phyloP scores from a whole-genome alignment of 2,329 filamentous ascomycete species.

The Fusarium napiforme region DNA sequence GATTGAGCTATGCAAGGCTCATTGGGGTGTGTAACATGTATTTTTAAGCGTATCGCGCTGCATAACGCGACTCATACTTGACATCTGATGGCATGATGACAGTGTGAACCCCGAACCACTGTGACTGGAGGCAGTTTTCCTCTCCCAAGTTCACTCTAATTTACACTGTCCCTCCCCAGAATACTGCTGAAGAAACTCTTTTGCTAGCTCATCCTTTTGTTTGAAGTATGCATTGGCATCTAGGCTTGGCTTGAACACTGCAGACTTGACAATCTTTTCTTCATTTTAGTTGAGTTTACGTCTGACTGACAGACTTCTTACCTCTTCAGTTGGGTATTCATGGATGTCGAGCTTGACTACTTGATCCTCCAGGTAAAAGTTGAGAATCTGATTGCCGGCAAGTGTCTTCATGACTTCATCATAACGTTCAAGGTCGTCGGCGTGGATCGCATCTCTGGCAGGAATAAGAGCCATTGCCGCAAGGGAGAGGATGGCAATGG shows the following conservation, averaged over 20 bases:
- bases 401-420: background rate
- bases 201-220: background rate
- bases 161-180: fast-evolving
- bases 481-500: fast-evolving
- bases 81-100: background rate
- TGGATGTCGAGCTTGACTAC: background rate
- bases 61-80: background rate
- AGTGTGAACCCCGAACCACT: fast-evolving
- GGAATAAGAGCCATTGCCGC: background rate
- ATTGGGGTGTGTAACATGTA: fast-evolving
- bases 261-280: background rate
- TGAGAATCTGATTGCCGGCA: background rate
- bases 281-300: fast-evolving
- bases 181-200: too few relatives aligned
- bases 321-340: background rate
- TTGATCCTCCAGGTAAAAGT: background rate
- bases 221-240: background rate
- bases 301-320: fast-evolving
- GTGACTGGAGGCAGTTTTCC: fast-evolving
- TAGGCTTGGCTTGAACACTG: background rate
- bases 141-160: fast-evolving
- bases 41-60: too few relatives aligned
- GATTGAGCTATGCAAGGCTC: too few relatives aligned
- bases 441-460: background rate
- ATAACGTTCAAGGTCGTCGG: background rate